These are phyloP conservation scores for Bremia lactucae DNA, from an alignment of 352 stramenopile species.

Conservation along the genomic window DNA sequence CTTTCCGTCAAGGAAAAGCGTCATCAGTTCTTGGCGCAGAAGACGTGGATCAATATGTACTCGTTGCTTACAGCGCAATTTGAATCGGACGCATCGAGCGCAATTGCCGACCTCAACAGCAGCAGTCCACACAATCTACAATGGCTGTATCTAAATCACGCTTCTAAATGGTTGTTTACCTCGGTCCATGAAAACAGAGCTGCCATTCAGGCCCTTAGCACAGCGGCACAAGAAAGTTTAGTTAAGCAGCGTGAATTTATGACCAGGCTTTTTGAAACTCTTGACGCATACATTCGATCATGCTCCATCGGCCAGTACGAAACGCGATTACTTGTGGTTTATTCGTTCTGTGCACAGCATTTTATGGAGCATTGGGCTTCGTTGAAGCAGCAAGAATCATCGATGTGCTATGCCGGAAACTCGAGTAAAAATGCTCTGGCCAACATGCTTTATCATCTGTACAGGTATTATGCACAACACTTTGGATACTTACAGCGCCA, in stretches of 20 bases:
- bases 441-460: slow-evolving; percentile 89
- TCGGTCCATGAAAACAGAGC: slow-evolving; percentile 14
- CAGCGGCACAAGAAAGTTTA: slow-evolving; percentile 11
- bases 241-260: slow-evolving; percentile 58
- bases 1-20: slow-evolving; percentile 85
- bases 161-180: slow-evolving; percentile 56
- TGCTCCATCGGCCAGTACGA: slow-evolving; percentile 88
- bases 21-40: slow-evolving; percentile 59
- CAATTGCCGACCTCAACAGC: neutral
- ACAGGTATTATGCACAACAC: slow-evolving; percentile 93
- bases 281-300: slow-evolving; percentile 87
- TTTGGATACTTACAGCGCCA: slow-evolving; percentile 66
- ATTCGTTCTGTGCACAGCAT: slow-evolving; percentile 79
- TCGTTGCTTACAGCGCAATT: slow-evolving; percentile 74
- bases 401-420: slow-evolving; percentile 6
- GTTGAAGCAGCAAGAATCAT: slow-evolving; percentile 3
- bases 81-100: slow-evolving; percentile 31
- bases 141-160: slow-evolving; percentile 56
- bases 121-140: slow-evolving; percentile 24
- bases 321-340: slow-evolving; percentile 81
- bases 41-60: slow-evolving; percentile 86
- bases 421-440: slow-evolving; percentile 49
- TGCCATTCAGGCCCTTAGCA: slow-evolving; percentile 6
- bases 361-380: slow-evolving; percentile 65
- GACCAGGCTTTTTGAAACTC: slow-evolving; percentile 74